Percentiles rank a stretch among this genome's conserved stretches.
Conservation (phyloP, 192 early-diverging fungal species). For the Spinellus fusiger region DNA sequence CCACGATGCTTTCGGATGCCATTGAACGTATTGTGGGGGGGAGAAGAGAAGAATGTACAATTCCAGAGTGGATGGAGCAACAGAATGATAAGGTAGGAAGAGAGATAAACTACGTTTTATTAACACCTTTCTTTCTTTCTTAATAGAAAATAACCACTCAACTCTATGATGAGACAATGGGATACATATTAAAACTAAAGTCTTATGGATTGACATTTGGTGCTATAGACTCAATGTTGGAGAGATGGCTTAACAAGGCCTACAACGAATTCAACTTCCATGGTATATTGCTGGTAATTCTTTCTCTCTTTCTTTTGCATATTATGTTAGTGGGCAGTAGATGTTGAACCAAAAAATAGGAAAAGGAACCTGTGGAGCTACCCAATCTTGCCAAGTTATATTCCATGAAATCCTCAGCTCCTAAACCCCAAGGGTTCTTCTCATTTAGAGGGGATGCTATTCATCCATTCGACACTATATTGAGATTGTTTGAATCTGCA, state of each 20-base stretch:
- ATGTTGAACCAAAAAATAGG: slow-evolving; percentile 1
- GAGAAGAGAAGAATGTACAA: slow-evolving; percentile 25
- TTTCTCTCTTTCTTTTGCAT: not conserved
- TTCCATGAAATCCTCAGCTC: not conserved
- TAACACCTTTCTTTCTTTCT: not conserved
- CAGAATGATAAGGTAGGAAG: slow-evolving; percentile 3
- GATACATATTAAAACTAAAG: slow-evolving; percentile 39
- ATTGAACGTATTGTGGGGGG: slow-evolving; percentile 36
- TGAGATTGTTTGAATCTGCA: slow-evolving; percentile 15
- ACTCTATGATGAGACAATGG: slow-evolving; percentile 35
- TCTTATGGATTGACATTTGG: slow-evolving; percentile 38
- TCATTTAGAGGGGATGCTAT: not conserved
- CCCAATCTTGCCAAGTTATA: slow-evolving; percentile 10
- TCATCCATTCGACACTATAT: slow-evolving; percentile 22
- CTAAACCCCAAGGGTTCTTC: not conserved
- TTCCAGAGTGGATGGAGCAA: slow-evolving; percentile 4
- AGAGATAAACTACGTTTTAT: not conserved
- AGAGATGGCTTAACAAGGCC: slow-evolving; percentile 39
- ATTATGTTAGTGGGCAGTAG: not conserved
- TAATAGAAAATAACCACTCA: slow-evolving; percentile 29
- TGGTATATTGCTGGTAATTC: slow-evolving; percentile 14
- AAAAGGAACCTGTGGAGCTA: slow-evolving; percentile 11
- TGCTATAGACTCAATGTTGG: slow-evolving; percentile 32
- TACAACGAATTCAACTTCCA: slow-evolving; percentile 20
- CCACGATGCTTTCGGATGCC: slow-evolving; percentile 33